These are phyloP conservation scores for Plantago lanceolata DNA, from an alignment of 305 asterid species.

Conservation along the genomic window DNA sequence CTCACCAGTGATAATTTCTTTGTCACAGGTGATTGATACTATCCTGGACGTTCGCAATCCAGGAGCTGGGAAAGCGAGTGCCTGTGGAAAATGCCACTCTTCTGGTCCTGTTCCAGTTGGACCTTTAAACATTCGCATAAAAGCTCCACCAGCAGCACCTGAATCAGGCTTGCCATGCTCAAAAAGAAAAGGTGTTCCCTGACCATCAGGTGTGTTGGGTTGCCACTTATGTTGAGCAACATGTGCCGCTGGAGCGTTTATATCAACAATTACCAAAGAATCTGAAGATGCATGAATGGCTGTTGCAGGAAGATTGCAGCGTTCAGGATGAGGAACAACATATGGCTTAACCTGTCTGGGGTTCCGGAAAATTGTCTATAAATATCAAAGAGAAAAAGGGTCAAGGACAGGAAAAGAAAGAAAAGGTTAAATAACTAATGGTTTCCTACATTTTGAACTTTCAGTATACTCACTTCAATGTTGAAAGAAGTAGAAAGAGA, in stretches of 20 bases:
- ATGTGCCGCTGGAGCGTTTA: slow-evolving; percentile 88
- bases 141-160: slow-evolving; percentile 72
- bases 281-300: slow-evolving; percentile 87
- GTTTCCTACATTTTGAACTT: background rate
- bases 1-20: slow-evolving; percentile 91
- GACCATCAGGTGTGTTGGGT: slow-evolving; percentile 98
- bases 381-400: background rate
- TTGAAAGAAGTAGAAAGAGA: background rate
- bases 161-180: slow-evolving; percentile 80
- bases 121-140: slow-evolving; percentile 95
- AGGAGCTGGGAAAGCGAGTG: slow-evolving; percentile 70
- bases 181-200: slow-evolving; percentile 92
- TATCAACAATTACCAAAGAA: slow-evolving; percentile 74
- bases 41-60: slow-evolving; percentile 73
- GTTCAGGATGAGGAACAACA: slow-evolving; percentile 76
- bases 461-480: background rate
- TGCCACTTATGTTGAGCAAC: slow-evolving; percentile 97
- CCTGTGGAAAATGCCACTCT: slow-evolving; percentile 86
- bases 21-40: slow-evolving; percentile 77
- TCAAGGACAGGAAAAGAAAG: background rate
- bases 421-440: too few relatives aligned
- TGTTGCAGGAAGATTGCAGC: slow-evolving; percentile 98
- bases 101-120: slow-evolving; percentile 64
- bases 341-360: slow-evolving; percentile 80
- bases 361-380: slow-evolving; percentile 91